These are phyloP conservation scores for Solanum sejunctum DNA, from an alignment of 257 asterid species.

Conservation along the genomic window DNA sequence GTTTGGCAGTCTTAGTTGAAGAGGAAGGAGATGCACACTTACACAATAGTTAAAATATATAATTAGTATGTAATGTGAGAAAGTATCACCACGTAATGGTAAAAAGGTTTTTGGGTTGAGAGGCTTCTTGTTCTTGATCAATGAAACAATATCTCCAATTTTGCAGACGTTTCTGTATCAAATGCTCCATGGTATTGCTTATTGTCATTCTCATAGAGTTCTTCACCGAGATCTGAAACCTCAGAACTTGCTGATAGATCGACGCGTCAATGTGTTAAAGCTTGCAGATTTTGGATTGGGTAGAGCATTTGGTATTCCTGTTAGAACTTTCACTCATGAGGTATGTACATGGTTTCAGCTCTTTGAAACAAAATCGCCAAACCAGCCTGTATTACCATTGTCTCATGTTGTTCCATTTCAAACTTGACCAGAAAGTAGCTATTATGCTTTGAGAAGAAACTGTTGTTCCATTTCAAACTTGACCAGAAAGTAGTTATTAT, in stretches of 20 bases:
- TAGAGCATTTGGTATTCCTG: conserved; percentile 94
- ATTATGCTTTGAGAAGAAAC: background rate
- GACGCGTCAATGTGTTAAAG: conserved; percentile 67
- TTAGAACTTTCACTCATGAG: conserved; percentile 93
- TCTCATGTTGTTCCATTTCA: background rate
- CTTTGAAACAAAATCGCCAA: background rate
- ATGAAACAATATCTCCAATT: background rate
- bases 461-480: background rate
- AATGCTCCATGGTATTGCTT: conserved; percentile 79
- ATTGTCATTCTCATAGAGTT: conserved; percentile 89
- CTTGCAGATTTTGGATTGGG: conserved; percentile 98
- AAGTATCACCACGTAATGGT: background rate
- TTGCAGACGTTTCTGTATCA: conserved; percentile 66
- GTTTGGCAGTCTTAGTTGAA: background rate
- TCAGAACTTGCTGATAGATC: conserved; percentile 85
- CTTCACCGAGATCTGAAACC: conserved; percentile 96
- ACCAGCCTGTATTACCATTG: background rate
- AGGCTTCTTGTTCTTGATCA: background rate
- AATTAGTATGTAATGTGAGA: background rate
- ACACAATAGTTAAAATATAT: background rate
- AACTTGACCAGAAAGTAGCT: background rate
- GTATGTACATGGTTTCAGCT: conserved; percentile 14
- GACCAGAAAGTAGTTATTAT: background rate
- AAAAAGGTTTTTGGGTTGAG: background rate
- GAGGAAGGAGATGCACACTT: background rate